Conservation (phyloP, 1,284 basidiomycete species). For the Mycocalia duriaeana region DNA sequence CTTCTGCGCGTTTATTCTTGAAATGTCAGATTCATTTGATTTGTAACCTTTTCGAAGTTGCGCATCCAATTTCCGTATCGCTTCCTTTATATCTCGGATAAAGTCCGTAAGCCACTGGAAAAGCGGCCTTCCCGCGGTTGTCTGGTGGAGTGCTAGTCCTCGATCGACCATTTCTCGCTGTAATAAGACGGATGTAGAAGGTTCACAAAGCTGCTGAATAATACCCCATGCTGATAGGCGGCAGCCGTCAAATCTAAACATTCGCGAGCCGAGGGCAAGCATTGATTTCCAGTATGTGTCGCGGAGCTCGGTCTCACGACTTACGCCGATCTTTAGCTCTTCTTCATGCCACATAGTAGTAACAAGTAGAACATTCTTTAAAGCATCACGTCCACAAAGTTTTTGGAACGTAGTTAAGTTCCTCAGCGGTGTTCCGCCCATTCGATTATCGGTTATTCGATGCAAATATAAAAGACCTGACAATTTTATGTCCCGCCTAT, state of each 20-base stretch:
- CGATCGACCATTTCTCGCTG: conserved; percentile 5
- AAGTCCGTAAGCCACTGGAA: conserved; percentile 3
- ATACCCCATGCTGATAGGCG: conserved; percentile 11
- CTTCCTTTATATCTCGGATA: not conserved
- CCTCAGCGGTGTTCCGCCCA: conserved; percentile 9
- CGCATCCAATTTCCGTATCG: not conserved
- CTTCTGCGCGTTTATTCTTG: not conserved
- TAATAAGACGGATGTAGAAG: not conserved
- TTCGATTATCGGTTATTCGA: conserved; percentile 15
- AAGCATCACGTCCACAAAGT: conserved; percentile 13
- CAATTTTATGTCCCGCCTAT: conserved; percentile 6
- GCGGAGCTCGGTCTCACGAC: conserved; percentile 11
- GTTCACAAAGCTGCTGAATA: not conserved
- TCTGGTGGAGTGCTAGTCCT: conserved; percentile 2
- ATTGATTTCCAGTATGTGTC: conserved; percentile 12
- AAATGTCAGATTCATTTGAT: not conserved
- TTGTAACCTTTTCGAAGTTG: not conserved
- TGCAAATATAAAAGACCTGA: conserved; percentile 16
- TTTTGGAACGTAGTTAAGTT: conserved; percentile 13
- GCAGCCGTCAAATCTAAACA: conserved; percentile 2
- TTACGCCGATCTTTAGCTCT: not conserved
- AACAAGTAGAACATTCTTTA: conserved; percentile 10
- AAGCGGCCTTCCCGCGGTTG: conserved; percentile 4
- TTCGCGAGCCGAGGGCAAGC: conserved; percentile 8
- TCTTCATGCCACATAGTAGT: conserved; percentile 16